Evolutionary conservation across 441 rosid species (phyloP).

Genomic region (Pelargonium myrrhifolium): DNA sequence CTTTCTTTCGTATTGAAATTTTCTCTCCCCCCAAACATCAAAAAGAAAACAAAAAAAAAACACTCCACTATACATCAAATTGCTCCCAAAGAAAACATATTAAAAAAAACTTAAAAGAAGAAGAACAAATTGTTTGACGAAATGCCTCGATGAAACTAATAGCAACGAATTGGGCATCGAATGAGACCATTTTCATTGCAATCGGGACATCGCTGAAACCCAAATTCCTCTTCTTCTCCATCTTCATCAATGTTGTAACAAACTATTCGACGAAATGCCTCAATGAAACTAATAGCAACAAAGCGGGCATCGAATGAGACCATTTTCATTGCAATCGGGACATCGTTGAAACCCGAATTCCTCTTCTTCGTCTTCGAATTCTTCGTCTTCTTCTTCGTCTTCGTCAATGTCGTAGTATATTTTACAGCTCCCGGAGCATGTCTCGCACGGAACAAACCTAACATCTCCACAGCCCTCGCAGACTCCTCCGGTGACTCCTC

Average conservation of each 20-base stretch:
- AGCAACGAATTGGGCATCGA: conserved; percentile 72
- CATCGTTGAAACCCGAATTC: conserved; percentile 76
- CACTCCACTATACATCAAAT: no score
- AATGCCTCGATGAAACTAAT: conserved; percentile 20
- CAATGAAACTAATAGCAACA: conserved; percentile 45
- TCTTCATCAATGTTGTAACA: no score
- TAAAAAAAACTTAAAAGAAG: no score
- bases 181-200: conserved; percentile 91
- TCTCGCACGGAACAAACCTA: conserved; percentile 79
- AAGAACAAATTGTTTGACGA: no score
- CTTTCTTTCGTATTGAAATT: no score
- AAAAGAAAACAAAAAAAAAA: no score
- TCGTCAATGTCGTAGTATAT: conserved; percentile 41
- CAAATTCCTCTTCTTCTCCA: conserved; percentile 40
- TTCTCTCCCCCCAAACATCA: no score
- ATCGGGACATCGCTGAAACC: conserved; percentile 78
- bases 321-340: conserved; percentile 91
- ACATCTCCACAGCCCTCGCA: conserved; percentile 85
- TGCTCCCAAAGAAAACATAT: no score
- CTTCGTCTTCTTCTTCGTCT: conserved; percentile 26
- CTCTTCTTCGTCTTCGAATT: conserved; percentile 25
- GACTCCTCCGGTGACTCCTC: conserved; percentile 20
- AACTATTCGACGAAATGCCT: no score
- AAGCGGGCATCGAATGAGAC: conserved; percentile 68
- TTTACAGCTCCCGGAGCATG: conserved; percentile 89